Percentiles rank a stretch among this genome's conserved stretches.
These are phyloP conservation scores for Trichoderma semiorbis DNA, from an alignment of 2,329 filamentous ascomycete genomes.

Conservation along the genomic window DNA sequence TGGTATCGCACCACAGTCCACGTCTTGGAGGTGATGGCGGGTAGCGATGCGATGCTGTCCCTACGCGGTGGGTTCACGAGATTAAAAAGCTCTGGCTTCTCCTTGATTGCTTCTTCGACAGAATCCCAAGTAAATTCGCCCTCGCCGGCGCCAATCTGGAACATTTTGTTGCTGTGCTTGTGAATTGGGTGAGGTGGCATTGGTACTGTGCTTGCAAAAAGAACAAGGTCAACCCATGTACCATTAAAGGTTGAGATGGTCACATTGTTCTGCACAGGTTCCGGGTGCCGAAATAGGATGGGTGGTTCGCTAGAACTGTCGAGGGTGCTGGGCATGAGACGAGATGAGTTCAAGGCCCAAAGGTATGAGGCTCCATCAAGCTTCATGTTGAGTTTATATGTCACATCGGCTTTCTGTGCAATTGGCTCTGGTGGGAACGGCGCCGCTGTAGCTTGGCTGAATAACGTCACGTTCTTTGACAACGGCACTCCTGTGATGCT, in stretches of 20 bases:
- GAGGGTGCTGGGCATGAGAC: slow-evolving; percentile 38
- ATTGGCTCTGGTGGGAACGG: slow-evolving; percentile 48
- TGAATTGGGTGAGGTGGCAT: slow-evolving; percentile 58
- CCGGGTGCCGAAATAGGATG: slow-evolving; percentile 45
- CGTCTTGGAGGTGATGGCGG: slow-evolving; percentile 22
- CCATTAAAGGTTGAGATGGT: slow-evolving; percentile 45
- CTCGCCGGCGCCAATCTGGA: slow-evolving; percentile 49
- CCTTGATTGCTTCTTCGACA: slow-evolving; percentile 49
- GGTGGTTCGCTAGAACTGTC: slow-evolving; percentile 34
- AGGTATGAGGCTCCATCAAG: slow-evolving; percentile 44
- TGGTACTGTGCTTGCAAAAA: slow-evolving; percentile 40
- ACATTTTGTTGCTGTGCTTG: slow-evolving; percentile 62
- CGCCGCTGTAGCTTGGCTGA: slow-evolving; percentile 40
- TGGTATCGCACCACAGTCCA: slow-evolving; percentile 54
- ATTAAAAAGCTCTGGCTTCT: slow-evolving; percentile 52
- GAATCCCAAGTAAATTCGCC: slow-evolving; percentile 51
- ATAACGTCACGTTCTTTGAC: slow-evolving; percentile 40
- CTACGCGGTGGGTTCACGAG: slow-evolving; percentile 51
- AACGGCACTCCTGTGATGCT: slow-evolving; percentile 45
- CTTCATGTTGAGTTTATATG: slow-evolving; percentile 42
- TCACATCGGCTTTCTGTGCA: slow-evolving; percentile 41
- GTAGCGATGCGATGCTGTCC: slow-evolving; percentile 38
- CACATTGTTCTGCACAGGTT: slow-evolving; percentile 38
- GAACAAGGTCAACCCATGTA: slow-evolving; percentile 56
- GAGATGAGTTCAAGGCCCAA: slow-evolving; percentile 51